Base-by-base conservation (phyloP, 1,284 basidiomycete species). In the Trametes pubescens region DNA sequence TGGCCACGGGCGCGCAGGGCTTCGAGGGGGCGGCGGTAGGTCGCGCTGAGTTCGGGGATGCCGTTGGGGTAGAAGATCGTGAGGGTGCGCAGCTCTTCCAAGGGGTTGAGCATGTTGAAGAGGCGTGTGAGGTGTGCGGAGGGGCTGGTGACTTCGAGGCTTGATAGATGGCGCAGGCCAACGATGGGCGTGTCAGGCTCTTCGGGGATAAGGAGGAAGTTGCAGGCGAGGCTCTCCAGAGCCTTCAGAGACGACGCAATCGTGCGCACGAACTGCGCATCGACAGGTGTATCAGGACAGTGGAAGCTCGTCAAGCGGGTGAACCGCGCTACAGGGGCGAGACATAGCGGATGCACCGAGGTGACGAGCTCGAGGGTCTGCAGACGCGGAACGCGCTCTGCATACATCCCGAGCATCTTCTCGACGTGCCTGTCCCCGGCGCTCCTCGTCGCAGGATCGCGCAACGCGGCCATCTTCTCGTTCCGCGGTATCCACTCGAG, bases 101-200 rank as follows among this genome's bases (percentile, higher is more conserved):
- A 29, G 11, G 55, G 55, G n/a, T 57, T 47, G 16, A 57, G 16
- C 40, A 47, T 57, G 18, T n/a, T 46, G 55, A 57, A 57, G 43
- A 57, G n/a, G 43, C 43, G 29, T 29, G 55, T 22, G 7, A 57
- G 26, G 55, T 57, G 16, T n/a, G 43, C 9, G 10, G 43, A 37
- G 13, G 26, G n/a, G 10, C 29, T 43, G 8, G 40, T 35, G 10
- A 57, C 18, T 4, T 57, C 55, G 10, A 57, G 55, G 18, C 16
- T 21, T 6, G n/a, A 24, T 16, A 57, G 55, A 24, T 47, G 55
- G 8, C 21, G 44, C 11, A 57, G 35, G 43, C 55, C 55, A 13
- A 22, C n/a, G 44, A 57, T 46, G 4, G 55, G 43, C 29, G 32
- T 11, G 18, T 44, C 18, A 2, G n/a, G 29, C 18, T 21, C 29